Conservation (phyloP, 2,329 filamentous ascomycete genomes). For the Colletotrichum tanaceti region DNA sequence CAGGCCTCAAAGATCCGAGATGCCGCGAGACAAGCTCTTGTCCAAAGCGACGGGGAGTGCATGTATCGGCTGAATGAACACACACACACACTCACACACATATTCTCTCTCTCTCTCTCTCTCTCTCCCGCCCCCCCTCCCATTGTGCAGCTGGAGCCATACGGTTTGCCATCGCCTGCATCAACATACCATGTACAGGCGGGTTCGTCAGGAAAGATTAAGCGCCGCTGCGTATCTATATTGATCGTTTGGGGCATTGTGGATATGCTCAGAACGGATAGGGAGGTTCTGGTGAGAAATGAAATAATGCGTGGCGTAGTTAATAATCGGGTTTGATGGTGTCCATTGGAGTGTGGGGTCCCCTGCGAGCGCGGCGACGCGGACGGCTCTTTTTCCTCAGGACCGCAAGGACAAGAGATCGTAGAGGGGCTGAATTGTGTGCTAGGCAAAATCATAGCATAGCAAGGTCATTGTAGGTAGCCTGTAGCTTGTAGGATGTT, state of each 20-base stretch:
- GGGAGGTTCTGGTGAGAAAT: constrained; percentile 33
- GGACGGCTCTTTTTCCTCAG: constrained; percentile 27
- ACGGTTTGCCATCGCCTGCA: constrained; percentile 5
- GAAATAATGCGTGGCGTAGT: constrained; percentile 27
- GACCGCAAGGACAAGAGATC: constrained; percentile 32
- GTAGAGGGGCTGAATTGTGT: constrained; percentile 17
- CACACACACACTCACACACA: neutral
- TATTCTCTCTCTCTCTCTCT: too few relatives aligned
- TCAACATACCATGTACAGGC: neutral
- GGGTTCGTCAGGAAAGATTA: neutral
- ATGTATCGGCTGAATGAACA: neutral
- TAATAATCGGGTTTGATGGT: constrained; percentile 9
- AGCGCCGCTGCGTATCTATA: neutral
- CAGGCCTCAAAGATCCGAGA: constrained; percentile 28
- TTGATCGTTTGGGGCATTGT: neutral
- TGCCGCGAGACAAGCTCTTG: constrained; percentile 33
- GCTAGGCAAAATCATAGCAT: constrained; percentile 22
- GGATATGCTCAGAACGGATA: constrained; percentile 19
- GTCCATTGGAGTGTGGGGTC: constrained; percentile 21
- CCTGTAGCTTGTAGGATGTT: constrained; percentile 10
- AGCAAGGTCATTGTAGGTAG: constrained; percentile 9
- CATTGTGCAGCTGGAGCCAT: neutral
- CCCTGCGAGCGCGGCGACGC: constrained; percentile 30
- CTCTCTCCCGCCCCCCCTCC: too few relatives aligned
- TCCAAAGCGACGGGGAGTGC: neutral